Evolutionary conservation across 179 eudicot genomes (phyloP), one percentile per base, ranked within the genome.

Genomic region (Vitellaria paradoxa): DNA sequence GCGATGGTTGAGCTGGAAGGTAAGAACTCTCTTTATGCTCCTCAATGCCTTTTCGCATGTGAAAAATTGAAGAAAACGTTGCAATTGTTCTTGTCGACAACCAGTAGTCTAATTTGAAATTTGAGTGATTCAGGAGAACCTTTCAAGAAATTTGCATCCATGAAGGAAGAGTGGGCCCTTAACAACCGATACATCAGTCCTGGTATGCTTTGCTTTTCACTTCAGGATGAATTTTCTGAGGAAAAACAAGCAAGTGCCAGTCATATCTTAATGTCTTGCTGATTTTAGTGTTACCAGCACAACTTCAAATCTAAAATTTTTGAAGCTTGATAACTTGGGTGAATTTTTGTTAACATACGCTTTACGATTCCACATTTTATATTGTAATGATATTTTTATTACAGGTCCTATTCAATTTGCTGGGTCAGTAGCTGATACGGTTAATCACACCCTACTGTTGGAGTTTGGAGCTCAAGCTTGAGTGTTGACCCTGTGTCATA

Each of bases 1-100:
- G 99, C 99, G 24, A 96, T 96, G 98, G 99, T 96, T 55, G 98
- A 96, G 85, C 94, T 96, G 79, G 96, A 96, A 4, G 83, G 83
- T 81, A 67, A 24, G 76, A 53, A 18, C 26, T 55, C 30, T 50
- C 52, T 14, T 20, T 45, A 4, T 5, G 30, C 20, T 76, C 7
- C 0, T 18, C 61, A 5, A 56, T 60, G 37, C 13, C 15, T 65
- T 11, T 65, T 18, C 56, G 24, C 45, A 47, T 61, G 55, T 30
- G 37, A 30, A 30, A 30, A 30, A 30, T 30, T 1, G 37, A 30
- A 30, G 37, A 30, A 30, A 30, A 30, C 37, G 2, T 30, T 30
- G 37, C 37, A 30, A 30, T 20, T 49, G 69, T 47, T 49, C 46
- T 69, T 49, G 18, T 52, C 46, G 50, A 59, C 56, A 24, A 61